Conservation (phyloP, 345 rosid genomes). For the Murraya koenigii region DNA sequence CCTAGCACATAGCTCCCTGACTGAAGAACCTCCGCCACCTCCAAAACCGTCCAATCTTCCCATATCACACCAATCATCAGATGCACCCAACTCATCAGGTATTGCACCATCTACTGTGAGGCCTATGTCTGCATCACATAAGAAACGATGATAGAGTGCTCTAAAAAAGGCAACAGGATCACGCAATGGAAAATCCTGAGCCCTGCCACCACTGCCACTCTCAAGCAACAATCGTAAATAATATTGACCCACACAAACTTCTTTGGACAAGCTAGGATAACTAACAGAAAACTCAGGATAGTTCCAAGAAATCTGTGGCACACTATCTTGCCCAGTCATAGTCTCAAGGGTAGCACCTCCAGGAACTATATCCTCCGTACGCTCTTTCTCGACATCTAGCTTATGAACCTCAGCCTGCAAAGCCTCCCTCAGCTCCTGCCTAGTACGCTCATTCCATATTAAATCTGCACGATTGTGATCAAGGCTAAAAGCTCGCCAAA, state of each 20-base stretch:
- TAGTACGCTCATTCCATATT: slow-evolving; percentile 97
- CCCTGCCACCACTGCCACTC: slow-evolving; percentile 83
- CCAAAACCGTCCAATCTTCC: slow-evolving; percentile 98
- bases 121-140: slow-evolving; percentile 98
- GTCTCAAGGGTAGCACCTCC: slow-evolving; percentile 57
- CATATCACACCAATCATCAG: slow-evolving; percentile 99
- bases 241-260: slow-evolving; percentile 99
- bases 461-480: slow-evolving; percentile 99
- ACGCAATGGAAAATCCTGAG: slow-evolving; percentile 96
- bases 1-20: slow-evolving; percentile 99
- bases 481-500: slow-evolving; percentile 98
- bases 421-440: slow-evolving; percentile 96
- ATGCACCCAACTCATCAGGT: slow-evolving; percentile 94
- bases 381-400: slow-evolving; percentile 93
- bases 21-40: slow-evolving; percentile 96
- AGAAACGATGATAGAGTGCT: slow-evolving; percentile 95
- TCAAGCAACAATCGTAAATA: slow-evolving; percentile 97
- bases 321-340: slow-evolving; percentile 64
- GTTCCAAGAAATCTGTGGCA: slow-evolving; percentile 94
- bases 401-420: slow-evolving; percentile 97
- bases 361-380: slow-evolving; percentile 93
- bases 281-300: slow-evolving; percentile 89
- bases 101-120: slow-evolving; percentile 92
- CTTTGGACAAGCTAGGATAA: slow-evolving; percentile 94
- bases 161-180: slow-evolving; percentile 96